Conservation (phyloP, 805 yeast genomes). For the Dipodascus albidus region DNA sequence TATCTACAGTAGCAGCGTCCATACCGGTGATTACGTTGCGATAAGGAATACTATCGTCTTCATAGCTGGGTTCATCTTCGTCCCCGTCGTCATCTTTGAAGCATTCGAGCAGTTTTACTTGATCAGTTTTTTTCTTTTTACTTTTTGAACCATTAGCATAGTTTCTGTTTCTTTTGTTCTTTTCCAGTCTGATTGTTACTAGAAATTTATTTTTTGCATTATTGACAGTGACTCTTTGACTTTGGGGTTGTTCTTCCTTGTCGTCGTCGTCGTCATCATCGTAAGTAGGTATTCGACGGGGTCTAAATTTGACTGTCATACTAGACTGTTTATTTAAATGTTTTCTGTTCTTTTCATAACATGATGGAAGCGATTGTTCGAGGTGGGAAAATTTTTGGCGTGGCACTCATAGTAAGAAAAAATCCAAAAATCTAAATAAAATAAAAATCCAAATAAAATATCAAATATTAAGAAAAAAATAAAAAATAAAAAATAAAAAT, state of each 20-base stretch:
- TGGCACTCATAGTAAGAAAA: no score
- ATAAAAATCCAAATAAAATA: no score
- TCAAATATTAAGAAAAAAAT: no score
- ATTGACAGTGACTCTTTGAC: background rate
- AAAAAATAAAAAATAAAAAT: no score
- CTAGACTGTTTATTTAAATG: background rate
- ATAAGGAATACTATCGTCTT: slow-evolving; percentile 43
- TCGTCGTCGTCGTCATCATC: background rate
- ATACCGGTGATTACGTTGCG: slow-evolving; percentile 50
- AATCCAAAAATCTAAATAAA: no score
- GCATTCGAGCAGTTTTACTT: background rate
- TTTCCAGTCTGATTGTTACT: background rate
- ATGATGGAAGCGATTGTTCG: background rate
- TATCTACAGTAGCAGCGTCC: slow-evolving; percentile 47
- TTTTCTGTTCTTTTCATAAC: background rate
- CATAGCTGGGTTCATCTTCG: background rate
- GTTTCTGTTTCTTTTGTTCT: no score
- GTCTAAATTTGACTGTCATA: background rate
- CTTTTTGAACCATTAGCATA: no score
- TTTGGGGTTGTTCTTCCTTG: background rate
- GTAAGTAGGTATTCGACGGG: background rate
- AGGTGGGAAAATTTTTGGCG: background rate
- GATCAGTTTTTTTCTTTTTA: background rate
- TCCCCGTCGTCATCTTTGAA: background rate
- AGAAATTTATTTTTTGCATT: background rate